Evolutionary conservation across 1,139 yeast species (phyloP).

Genomic region (Yamadazyma buinensis): DNA sequence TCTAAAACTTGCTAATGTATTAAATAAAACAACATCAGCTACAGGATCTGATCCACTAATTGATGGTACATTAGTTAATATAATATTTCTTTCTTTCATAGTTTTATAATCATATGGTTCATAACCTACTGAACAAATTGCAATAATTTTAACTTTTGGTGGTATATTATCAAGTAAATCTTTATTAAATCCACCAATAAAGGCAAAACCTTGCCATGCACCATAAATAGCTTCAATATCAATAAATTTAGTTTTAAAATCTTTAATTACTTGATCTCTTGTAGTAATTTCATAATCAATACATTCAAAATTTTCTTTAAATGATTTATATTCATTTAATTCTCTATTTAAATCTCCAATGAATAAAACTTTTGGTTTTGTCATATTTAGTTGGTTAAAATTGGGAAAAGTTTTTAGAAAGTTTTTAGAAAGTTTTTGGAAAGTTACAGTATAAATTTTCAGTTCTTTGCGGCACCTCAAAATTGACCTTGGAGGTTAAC

Average conservation of each 20-base stretch:
- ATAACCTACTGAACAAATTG: slow-evolving; percentile 70
- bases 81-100: slow-evolving; percentile 41
- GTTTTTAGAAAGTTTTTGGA: too few species aligned
- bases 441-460: too few species aligned
- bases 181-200: slow-evolving; percentile 46
- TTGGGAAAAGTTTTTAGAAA: not conserved
- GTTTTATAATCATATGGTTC: slow-evolving; percentile 52
- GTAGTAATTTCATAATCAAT: slow-evolving; percentile 40
- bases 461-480: too few species aligned
- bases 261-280: slow-evolving; percentile 36
- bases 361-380: slow-evolving; percentile 33
- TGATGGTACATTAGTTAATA: slow-evolving; percentile 64
- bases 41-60: slow-evolving; percentile 63
- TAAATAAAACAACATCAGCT: slow-evolving; percentile 68
- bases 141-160: slow-evolving; percentile 46
- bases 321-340: slow-evolving; percentile 34
- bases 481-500: too few species aligned
- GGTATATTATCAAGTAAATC: slow-evolving; percentile 54
- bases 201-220: slow-evolving; percentile 56
- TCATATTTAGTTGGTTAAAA: not conserved
- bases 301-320: slow-evolving; percentile 40
- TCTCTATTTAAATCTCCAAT: slow-evolving; percentile 39
- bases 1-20: slow-evolving; percentile 60
- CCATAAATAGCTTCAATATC: slow-evolving; percentile 58
- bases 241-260: slow-evolving; percentile 29